Evolutionary conservation across 2,329 filamentous ascomycete genomes (phyloP), one percentile per base, ranked within the genome.

Genomic region (Penicillium sp.): DNA sequence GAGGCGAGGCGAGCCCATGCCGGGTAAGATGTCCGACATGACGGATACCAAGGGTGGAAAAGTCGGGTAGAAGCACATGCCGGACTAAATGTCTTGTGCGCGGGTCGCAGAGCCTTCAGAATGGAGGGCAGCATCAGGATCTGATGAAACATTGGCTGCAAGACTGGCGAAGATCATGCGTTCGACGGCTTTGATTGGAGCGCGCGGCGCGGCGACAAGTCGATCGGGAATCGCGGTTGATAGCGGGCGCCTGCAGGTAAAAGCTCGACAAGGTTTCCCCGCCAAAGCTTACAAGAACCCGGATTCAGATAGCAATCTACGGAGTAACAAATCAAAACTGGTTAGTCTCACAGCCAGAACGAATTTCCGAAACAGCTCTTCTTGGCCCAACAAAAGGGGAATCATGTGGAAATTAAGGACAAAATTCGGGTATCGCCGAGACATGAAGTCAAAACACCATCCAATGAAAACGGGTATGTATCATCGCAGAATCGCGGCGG

Each of bases 241-340:
- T 39, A 36, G 41, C 39, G 45, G 37, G 26, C 41, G 32, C 48
- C 42, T 34, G 48, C 39, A 46, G 46, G 32, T 43, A 45, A 39
- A n/a, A 51, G 44, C 39, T 42, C 32, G 47, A 52, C 47, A 48
- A 39, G 45, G 49, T 35, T 45, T 36, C 40, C 32, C 42, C 30
- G 34, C 41, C 43, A 35, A 47, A 44, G 40, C 48, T 55, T 67
- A 71, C 51, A 71, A 54, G 55, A 71, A 71, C 43, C 68, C 68
- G 33, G 68, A 71, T 55, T 71, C 68, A 40, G 67, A 69, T 28
- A 71, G 58, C 35, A 71, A 60, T 64, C 65, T 68, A 67, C 63
- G 59, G 39, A 42, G 37, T 45, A 44, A 46, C 44, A 40, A 50
- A 39, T 40, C 45, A 50, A 54, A 42, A 51, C 45, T 22, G 42